These are phyloP conservation scores for Lasiodiplodia theobromae DNA, from an alignment of 2,329 filamentous ascomycete genomes.

Conservation along the genomic window DNA sequence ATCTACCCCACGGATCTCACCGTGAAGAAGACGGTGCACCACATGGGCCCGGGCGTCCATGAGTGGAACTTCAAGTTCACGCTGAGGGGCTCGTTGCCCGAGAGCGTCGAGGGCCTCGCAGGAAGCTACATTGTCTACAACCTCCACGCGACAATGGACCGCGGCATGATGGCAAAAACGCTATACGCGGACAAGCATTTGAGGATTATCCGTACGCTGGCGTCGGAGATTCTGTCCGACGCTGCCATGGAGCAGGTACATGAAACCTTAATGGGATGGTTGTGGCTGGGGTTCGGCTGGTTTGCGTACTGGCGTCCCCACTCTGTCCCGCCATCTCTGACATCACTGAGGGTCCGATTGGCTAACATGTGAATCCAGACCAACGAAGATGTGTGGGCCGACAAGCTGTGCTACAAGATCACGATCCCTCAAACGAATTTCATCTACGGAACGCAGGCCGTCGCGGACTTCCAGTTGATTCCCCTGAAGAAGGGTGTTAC, in stretches of 20 bases:
- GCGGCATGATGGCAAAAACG: constrained; percentile 89
- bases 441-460: constrained; percentile 87
- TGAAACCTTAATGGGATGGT: background rate
- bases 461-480: constrained; percentile 84
- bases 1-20: constrained; percentile 53
- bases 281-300: background rate
- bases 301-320: background rate
- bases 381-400: constrained; percentile 96
- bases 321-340: background rate
- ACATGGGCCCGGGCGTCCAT: constrained; percentile 57
- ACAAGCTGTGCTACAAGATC: constrained; percentile 96
- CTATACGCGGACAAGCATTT: constrained; percentile 75
- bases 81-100: constrained; percentile 62
- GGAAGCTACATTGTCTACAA: constrained; percentile 90
- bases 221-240: constrained; percentile 73
- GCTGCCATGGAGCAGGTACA: constrained; percentile 51
- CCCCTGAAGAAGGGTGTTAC: constrained; percentile 87
- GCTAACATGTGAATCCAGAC: constrained; percentile 52
- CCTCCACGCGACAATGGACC: constrained; percentile 85
- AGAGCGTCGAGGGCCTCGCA: constrained; percentile 88
- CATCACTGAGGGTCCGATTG: background rate
- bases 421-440: constrained; percentile 92
- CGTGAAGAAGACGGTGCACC: constrained; percentile 51
- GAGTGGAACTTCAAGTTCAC: constrained; percentile 60
- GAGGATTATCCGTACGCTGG: constrained; percentile 56